A percentile compares a stretch with the other conserved stretches of the same genome.
Conservation (phyloP, 2,329 filamentous ascomycete genomes). For the Epicoccum sorghinum region DNA sequence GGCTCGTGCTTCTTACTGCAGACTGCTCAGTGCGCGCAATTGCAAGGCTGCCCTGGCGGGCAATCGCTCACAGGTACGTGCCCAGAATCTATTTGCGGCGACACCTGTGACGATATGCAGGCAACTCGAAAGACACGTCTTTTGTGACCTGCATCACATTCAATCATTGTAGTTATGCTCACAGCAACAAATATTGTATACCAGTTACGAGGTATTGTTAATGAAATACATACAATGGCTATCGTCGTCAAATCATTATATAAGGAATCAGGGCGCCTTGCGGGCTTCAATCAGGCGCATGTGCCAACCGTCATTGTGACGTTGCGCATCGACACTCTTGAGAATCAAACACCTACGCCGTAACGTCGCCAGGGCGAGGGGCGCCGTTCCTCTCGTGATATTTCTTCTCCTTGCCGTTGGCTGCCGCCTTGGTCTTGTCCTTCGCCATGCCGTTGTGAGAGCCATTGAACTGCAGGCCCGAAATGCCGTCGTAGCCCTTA, state of each 20-base stretch:
- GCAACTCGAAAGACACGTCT: too few relatives aligned
- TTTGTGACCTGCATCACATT: background rate
- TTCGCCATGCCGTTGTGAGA: conserved; percentile 67
- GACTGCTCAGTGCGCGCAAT: background rate
- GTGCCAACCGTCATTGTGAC: background rate
- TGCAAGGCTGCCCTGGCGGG: background rate
- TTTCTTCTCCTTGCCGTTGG: conserved; percentile 56
- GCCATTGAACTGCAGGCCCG: conserved; percentile 63
- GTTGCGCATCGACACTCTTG: background rate
- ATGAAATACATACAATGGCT: too few relatives aligned
- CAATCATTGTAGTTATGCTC: background rate
- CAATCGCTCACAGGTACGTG: background rate
- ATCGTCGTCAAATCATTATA: too few relatives aligned
- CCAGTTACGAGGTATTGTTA: too few relatives aligned
- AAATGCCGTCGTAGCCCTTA: conserved; percentile 65
- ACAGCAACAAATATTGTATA: background rate
- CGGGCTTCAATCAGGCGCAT: background rate
- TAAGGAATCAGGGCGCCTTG: background rate
- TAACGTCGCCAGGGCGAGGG: conserved; percentile 52
- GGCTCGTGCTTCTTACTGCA: conserved; percentile 1
- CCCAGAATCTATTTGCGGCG: too few relatives aligned
- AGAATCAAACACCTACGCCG: background rate
- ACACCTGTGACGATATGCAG: too few relatives aligned
- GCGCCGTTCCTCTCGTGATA: conserved; percentile 56
- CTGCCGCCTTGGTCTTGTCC: conserved; percentile 52